These are phyloP conservation scores for Pythium chondricola DNA, from an alignment of 352 stramenopile species.

Conservation along the genomic window DNA sequence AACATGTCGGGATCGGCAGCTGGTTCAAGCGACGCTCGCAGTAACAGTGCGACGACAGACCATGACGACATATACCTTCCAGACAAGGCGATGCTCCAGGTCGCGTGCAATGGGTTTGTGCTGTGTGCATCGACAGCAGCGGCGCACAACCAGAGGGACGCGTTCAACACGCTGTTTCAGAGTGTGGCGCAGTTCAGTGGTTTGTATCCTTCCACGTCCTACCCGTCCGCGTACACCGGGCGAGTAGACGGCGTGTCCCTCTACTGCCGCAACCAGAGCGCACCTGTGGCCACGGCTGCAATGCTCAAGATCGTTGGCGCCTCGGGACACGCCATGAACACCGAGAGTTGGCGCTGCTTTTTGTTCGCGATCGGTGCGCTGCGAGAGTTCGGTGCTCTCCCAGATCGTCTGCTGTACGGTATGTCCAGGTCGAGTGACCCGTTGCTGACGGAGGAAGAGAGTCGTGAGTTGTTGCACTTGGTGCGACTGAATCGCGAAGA, in stretches of 20 bases:
- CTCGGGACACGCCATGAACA: slow-evolving; percentile 43
- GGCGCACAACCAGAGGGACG: slow-evolving; percentile 40
- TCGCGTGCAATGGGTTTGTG: slow-evolving; percentile 75
- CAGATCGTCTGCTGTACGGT: slow-evolving; percentile 36
- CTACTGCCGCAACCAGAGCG: slow-evolving; percentile 70
- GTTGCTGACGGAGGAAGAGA: slow-evolving; percentile 37
- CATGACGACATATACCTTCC: slow-evolving; percentile 51
- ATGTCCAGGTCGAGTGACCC: slow-evolving; percentile 4
- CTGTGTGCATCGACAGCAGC: slow-evolving; percentile 52
- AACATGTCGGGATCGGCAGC: slow-evolving; percentile 28
- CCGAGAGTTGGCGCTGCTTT: slow-evolving; percentile 53
- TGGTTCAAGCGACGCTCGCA: slow-evolving; percentile 4
- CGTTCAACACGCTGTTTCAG: slow-evolving; percentile 60
- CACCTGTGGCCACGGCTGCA: slow-evolving; percentile 53
- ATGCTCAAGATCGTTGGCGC: slow-evolving; percentile 66
- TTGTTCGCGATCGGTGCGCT: slow-evolving; percentile 55
- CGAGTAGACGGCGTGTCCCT: slow-evolving; percentile 46
- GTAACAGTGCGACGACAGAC: slow-evolving; percentile 3
- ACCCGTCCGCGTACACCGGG: slow-evolving; percentile 50
- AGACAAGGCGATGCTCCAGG: slow-evolving; percentile 62
- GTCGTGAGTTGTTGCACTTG: slow-evolving; percentile 45
- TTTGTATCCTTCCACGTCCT: slow-evolving; percentile 49
- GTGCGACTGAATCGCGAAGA: slow-evolving; percentile 56
- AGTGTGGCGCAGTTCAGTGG: slow-evolving; percentile 59
- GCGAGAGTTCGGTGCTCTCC: slow-evolving; percentile 58